Base-by-base conservation (phyloP, 805 yeast genomes). In the Lachancea meyersii region DNA sequence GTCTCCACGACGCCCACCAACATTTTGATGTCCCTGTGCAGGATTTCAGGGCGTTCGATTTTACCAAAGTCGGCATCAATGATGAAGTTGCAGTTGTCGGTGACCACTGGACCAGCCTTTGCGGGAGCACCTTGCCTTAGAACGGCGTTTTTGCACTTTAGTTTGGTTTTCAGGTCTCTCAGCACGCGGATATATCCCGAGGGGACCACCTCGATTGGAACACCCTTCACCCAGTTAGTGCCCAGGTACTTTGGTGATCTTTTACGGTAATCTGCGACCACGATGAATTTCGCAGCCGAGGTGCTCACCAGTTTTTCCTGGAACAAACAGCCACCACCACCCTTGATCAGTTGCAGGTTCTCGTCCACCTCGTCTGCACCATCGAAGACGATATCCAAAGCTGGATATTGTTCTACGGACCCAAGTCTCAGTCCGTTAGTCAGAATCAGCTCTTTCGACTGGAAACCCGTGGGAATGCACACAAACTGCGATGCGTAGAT, bases 281-380 rank as follows among this genome's bases (percentile, higher is more conserved):
- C 73, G 21, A 93, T 71, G 58, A 91, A 88, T 54, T 75, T 76
- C 45, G 75, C 69, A 3, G 96, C 79, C 48, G 86, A 78, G 44
- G 77, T 74, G 14, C 96, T 96, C 11, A 93, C 96, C 41, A 93
- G 72, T 67, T 93, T 93, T 64, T 93, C 99, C 68, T 91, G 98
- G 68, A 93, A 82, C 49, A 88, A 71, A 64, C 99, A 93, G 1
- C 97, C 99, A 32, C 99, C 99, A 38, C 99, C 99, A 52, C 99
- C 99, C 67, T 93, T 93, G 62, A 93, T 93, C 55, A 89, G 80
- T 60, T 88, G 86, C 54, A 93, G 72, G 17, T 72, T 60, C 4
- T 76, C 60, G 64, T 91, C 98, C 45, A 89, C 89, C 65, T 93
- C 98, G 65, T 93, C 99, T 2, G 98, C 97, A 35, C 99, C 99